A percentile compares a stretch with the other conserved stretches of the same genome.
phyloP scores from a whole-genome alignment of 306 rosid species.

The Carpinus fangiana region DNA sequence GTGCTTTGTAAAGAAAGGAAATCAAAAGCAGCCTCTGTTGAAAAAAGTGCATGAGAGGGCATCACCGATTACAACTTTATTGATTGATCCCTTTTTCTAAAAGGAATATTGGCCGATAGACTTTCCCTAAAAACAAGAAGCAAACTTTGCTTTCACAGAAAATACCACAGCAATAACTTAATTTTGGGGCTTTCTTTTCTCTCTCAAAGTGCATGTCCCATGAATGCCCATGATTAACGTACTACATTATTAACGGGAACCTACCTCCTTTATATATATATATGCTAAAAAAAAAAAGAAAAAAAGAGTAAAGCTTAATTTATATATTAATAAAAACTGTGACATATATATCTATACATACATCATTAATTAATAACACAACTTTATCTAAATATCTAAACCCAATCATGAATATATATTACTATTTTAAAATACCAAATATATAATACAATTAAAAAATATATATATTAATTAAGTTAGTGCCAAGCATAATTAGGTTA shows the following conservation, averaged over 20 bases:
- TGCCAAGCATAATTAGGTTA: not conserved
- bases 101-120: conserved; percentile 1
- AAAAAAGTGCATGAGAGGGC: not conserved
- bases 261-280: not conserved
- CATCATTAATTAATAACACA: not conserved
- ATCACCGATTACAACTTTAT: not conserved
- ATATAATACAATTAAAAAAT: not conserved
- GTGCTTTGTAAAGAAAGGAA: conserved; percentile 3
- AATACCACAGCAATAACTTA: not conserved
- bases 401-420: not conserved
- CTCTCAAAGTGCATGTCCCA: not conserved
- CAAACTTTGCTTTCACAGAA: not conserved
- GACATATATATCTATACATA: not conserved
- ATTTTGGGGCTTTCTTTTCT: not conserved
- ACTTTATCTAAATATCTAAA: not conserved
- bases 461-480: not conserved
- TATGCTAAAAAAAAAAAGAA: no score
- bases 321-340: not conserved
- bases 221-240: not conserved
- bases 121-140: conserved; percentile 3
- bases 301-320: no score
- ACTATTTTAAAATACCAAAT: not conserved
- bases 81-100: conserved; percentile 10
- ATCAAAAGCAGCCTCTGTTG: conserved; percentile 16
- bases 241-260: conserved; percentile 3